Base-by-base conservation (phyloP, 2,329 filamentous ascomycete species). In the Penicillium freii region DNA sequence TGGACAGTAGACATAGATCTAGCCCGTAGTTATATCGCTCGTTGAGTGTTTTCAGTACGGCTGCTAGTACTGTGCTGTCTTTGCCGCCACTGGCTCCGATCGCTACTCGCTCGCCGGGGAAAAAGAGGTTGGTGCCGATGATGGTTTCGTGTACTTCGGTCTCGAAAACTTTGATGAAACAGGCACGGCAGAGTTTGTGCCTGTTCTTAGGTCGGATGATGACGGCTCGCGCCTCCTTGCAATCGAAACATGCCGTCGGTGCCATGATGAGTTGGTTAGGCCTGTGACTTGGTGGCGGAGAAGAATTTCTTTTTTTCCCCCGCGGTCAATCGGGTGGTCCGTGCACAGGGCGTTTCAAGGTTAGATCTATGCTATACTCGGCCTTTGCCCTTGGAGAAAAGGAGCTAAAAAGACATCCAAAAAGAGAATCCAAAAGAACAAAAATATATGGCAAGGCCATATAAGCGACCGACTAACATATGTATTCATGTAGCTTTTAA, bases 11-110 rank as follows among this genome's bases (percentile, higher is more conserved):
- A 0, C 95, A 84, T 3, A 99, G 82, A 43, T 97, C 86, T 5
- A 99, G 79, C 1, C 89, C 90, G 73, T 97, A 97, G 63, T 87
- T 81, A 72, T 97, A 86, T 45, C 92, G 86, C 72, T 96, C 91
- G 67, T 99, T 97, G 3, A 99, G 80, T 0, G 92, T 96, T 74
- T 97, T 97, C 51, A 99, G 82, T 0, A 99, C 92, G 0, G 92
- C 95, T 5, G 94, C 94, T 11, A 99, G 82, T 0, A 99, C 94
- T 0, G 94, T 99, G 51, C 92, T 97, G 75, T 99, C 94, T 77
- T 99, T 99, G 66, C 94, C 94, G 54, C 94, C 94, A 1, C 92
- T 97, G 48, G 95, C 94, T 43, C 94, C 95, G 69, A 99, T 97
- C 8, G 94, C 95, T 39, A 99, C 84, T 59, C 84, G 86, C 73